Evolutionary conservation across 75 land plant genomes (phyloP).

Genomic region (Isoetes taiwanensis): DNA sequence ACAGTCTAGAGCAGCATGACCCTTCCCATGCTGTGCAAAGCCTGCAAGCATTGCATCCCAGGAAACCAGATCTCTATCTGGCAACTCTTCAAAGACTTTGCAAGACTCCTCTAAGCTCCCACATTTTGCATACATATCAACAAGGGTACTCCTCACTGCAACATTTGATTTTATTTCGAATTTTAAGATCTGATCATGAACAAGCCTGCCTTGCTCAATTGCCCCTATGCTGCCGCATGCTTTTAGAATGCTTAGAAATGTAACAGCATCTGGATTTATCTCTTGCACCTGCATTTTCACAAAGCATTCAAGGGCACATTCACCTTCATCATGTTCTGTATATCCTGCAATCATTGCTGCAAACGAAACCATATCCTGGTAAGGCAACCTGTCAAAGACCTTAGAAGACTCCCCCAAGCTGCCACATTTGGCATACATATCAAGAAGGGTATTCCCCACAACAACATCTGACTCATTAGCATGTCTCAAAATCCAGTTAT

Average conservation of each 20-base stretch:
- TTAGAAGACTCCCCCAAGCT: conserved; percentile 4
- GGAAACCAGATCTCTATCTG: conserved; percentile 10
- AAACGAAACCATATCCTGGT: too few species aligned
- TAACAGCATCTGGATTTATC: too few species aligned
- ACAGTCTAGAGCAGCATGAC: not conserved
- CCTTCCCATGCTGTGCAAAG: conserved; percentile 1
- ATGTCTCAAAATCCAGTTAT: too few species aligned
- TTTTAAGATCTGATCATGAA: conserved; percentile 9
- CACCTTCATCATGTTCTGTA: too few species aligned
- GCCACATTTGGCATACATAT: conserved; percentile 9
- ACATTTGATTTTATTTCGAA: not conserved
- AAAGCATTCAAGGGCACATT: too few species aligned
- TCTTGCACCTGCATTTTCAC: too few species aligned
- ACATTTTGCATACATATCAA: conserved; percentile 7
- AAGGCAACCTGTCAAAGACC: too few species aligned
- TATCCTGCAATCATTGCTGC: too few species aligned
- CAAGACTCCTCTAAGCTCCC: conserved; percentile 9
- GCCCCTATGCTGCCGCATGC: conserved; percentile 2
- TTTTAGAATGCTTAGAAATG: conserved; percentile 1
- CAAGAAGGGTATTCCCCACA: conserved; percentile 16
- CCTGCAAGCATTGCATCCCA: conserved; percentile 19
- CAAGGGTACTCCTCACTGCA: not conserved
- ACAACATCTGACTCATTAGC: too few species aligned
- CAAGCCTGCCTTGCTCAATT: not conserved
- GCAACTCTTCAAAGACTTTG: conserved; percentile 9